Percentiles rank a stretch among this genome's conserved stretches.
Evolutionary conservation across 148 eudicot genomes (phyloP).

Genomic region (Camellia granthamiana): DNA sequence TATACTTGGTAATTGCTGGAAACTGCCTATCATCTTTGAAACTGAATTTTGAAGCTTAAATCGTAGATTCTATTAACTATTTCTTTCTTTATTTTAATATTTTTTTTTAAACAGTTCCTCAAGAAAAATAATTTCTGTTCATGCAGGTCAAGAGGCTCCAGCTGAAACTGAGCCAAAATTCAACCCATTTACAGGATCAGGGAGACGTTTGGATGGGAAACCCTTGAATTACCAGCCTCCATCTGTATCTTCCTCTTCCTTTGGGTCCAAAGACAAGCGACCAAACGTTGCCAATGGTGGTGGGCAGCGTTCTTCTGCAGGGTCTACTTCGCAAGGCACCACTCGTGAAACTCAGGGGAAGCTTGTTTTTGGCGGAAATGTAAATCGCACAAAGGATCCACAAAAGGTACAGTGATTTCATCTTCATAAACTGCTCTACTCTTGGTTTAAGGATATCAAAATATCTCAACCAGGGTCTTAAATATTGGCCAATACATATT

Average conservation of each 20-base stretch:
- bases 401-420: slow-evolving; percentile 45
- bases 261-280: slow-evolving; percentile 51
- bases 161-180: slow-evolving; percentile 71
- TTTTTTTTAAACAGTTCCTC: slow-evolving; percentile 9
- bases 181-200: slow-evolving; percentile 76
- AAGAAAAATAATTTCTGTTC: neutral
- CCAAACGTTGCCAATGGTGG: slow-evolving; percentile 34
- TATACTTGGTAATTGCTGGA: neutral
- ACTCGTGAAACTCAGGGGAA: slow-evolving; percentile 77
- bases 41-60: neutral
- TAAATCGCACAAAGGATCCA: slow-evolving; percentile 37
- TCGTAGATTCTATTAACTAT: neutral
- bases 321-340: slow-evolving; percentile 60
- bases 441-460: slow-evolving; percentile 19
- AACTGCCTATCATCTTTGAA: neutral
- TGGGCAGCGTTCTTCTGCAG: slow-evolving; percentile 35
- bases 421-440: slow-evolving; percentile 17
- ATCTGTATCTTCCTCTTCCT: slow-evolving; percentile 45
- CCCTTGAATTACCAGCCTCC: slow-evolving; percentile 46
- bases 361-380: slow-evolving; percentile 81
- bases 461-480: neutral
- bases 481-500: neutral
- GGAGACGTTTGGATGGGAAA: slow-evolving; percentile 73
- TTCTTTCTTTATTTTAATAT: neutral
- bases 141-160: slow-evolving; percentile 54